Evolutionary conservation across 2,329 filamentous ascomycete species (phyloP).

Genomic region (Rhinocladiella mackenziei): DNA sequence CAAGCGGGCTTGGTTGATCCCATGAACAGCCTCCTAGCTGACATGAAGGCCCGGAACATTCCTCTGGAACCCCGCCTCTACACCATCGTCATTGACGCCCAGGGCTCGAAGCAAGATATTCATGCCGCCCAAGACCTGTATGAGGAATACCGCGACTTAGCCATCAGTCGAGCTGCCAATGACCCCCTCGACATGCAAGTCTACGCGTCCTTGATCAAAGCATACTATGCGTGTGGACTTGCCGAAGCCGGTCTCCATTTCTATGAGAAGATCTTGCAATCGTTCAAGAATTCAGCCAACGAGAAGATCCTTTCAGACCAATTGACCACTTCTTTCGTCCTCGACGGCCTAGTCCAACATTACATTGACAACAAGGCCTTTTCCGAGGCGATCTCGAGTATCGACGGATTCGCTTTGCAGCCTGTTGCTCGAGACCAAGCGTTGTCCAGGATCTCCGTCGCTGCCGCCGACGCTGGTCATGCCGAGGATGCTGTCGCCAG

Average conservation of each 20-base stretch:
- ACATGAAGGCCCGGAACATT: slow-evolving; percentile 78
- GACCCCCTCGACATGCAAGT: slow-evolving; percentile 77
- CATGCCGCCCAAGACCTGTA: slow-evolving; percentile 89
- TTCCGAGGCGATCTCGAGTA: slow-evolving; percentile 14
- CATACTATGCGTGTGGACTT: slow-evolving; percentile 78
- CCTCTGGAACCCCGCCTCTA: slow-evolving; percentile 77
- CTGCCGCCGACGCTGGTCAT: slow-evolving; percentile 76
- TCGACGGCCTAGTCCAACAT: slow-evolving; percentile 73
- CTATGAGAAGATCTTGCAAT: slow-evolving; percentile 69
- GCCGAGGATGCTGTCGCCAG: slow-evolving; percentile 64
- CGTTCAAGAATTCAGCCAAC: slow-evolving; percentile 45
- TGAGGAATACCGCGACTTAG: slow-evolving; percentile 85
- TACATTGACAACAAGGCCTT: slow-evolving; percentile 53
- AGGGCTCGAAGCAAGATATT: slow-evolving; percentile 75
- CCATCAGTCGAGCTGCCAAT: slow-evolving; percentile 61
- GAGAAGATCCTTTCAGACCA: slow-evolving; percentile 55
- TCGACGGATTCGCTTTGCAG: slow-evolving; percentile 43
- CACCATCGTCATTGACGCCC: slow-evolving; percentile 91
- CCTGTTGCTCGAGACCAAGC: slow-evolving; percentile 56
- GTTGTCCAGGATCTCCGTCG: slow-evolving; percentile 68
- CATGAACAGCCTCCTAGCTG: slow-evolving; percentile 85
- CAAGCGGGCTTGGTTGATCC: slow-evolving; percentile 74
- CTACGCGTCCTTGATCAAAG: slow-evolving; percentile 86
- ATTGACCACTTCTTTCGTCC: slow-evolving; percentile 68
- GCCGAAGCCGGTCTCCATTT: slow-evolving; percentile 79